Base-by-base conservation (phyloP, 2,329 filamentous ascomycete genomes). In the Fusarium liriodendri region DNA sequence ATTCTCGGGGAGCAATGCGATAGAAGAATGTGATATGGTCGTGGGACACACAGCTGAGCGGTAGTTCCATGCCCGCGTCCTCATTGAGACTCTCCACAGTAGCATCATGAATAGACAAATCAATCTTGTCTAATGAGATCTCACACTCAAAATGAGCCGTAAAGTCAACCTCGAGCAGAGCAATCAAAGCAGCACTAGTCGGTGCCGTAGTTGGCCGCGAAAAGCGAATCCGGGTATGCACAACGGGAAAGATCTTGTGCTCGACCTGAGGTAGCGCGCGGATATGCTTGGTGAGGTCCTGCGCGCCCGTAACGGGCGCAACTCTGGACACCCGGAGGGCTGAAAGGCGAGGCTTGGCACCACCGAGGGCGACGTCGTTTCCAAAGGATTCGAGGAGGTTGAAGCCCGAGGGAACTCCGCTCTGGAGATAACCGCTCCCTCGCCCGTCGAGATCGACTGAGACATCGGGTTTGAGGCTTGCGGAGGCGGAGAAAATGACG, bases 11-110 rank as follows among this genome's bases (percentile, higher is more conserved):
- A 13, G 84, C 83, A 67, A 94, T 88, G 62, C 89, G 89, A 83
- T 95, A 96, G 62, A 95, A 85, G 75, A 95, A 91, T 2, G 92
- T 93, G 70, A 94, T 84, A 80, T 95, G 93, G 78, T 96, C 94
- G 76, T 93, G 91, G 18, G 93, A 89, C 16, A 90, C 90, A 79
- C 91, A 92, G 47, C 85, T 85, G 29, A 92, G 83, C 6, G 91
- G 89, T 22, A 92, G 83, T n/a, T 75, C 54, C 76, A 84, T 79
- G 29, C 86, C 87, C 2, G 86, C 83, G 52, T 86, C 81, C 40
- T 83, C 81, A 71, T 89, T 90, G 16, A 93, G 86, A 66, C 89
- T 85, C 64, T 91, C 87, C 20, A 93, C 87, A 16, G 82, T 83
- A 55, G 90, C 91, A 27, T 90, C 89, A 35, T 85, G 83, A 16